Conservation (phyloP, 306 rosid species). For the Cucumis melo region DNA sequence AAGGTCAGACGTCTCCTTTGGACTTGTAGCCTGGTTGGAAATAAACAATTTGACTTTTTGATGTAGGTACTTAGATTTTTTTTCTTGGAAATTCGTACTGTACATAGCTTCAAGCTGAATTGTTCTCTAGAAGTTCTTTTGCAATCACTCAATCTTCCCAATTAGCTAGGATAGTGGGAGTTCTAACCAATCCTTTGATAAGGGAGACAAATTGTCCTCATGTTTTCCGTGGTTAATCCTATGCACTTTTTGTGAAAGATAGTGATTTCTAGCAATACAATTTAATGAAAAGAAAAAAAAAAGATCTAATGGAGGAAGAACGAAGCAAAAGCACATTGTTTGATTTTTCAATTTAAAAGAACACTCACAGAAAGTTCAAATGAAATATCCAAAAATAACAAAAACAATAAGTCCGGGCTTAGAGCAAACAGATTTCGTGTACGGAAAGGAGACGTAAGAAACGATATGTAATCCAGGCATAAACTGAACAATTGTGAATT, state of each 20-base stretch:
- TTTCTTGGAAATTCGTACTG: neutral
- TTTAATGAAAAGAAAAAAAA: neutral
- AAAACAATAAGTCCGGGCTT: neutral
- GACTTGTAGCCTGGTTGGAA: neutral
- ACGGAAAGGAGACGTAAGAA: neutral
- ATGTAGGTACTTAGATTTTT: neutral
- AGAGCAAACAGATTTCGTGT: neutral
- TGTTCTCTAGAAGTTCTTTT: neutral
- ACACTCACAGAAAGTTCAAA: neutral
- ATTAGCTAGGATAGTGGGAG: neutral
- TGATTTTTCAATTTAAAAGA: neutral
- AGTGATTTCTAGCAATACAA: neutral
- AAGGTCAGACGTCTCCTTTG: neutral
- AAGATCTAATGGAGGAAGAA: neutral
- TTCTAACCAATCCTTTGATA: neutral
- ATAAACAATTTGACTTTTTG: neutral
- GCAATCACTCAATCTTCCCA: neutral
- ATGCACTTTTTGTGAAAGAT: neutral
- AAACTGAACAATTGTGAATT: neutral
- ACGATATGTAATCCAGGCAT: neutral
- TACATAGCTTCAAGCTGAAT: neutral
- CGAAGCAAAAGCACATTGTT: neutral
- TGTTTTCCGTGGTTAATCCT: neutral
- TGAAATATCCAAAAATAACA: neutral
- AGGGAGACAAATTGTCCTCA: neutral